phyloP scores from a whole-genome alignment of 2,329 filamentous ascomycete genomes.

The Colletotrichum orbiculare region DNA sequence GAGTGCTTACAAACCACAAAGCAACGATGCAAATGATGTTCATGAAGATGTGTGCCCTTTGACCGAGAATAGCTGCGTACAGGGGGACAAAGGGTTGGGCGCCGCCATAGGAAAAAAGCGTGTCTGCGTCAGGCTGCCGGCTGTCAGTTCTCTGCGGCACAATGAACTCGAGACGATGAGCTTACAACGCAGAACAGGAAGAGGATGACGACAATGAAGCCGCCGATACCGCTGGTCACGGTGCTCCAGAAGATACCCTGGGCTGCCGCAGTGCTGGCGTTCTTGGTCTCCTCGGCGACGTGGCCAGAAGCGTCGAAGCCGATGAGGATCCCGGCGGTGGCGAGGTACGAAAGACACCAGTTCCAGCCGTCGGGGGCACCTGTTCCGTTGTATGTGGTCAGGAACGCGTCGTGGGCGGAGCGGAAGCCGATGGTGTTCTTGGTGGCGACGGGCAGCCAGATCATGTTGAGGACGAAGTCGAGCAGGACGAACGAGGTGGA shows the following conservation, averaged over 20 bases:
- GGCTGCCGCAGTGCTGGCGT: conserved; percentile 65
- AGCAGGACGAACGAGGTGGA: conserved; percentile 63
- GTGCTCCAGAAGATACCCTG: conserved; percentile 71
- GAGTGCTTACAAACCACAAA: conserved; percentile 59
- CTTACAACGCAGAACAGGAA: conserved; percentile 68
- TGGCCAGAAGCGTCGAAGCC: conserved; percentile 71
- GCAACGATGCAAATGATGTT: conserved; percentile 65
- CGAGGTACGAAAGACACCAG: conserved; percentile 71
- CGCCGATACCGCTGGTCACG: conserved; percentile 65
- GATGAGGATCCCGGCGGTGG: conserved; percentile 69
- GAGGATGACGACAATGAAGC: conserved; percentile 65
- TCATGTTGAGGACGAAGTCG: conserved; percentile 69
- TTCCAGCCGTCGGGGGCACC: conserved; percentile 69
- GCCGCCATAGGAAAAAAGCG: conserved; percentile 63
- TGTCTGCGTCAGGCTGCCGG: conserved; percentile 60
- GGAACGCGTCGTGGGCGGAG: conserved; percentile 68
- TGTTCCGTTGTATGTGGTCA: conserved; percentile 69
- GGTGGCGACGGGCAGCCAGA: conserved; percentile 70
- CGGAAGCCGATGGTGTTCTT: conserved; percentile 65
- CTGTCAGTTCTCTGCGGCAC: background rate
- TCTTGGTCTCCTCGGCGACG: conserved; percentile 71
- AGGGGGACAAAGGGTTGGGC: conserved; percentile 69
- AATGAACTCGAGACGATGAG: conserved; percentile 1
- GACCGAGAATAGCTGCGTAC: conserved; percentile 66
- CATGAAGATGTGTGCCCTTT: conserved; percentile 70